Base-by-base conservation (phyloP, 768 basidiomycete genomes). In the Crassisporium funariophilum region DNA sequence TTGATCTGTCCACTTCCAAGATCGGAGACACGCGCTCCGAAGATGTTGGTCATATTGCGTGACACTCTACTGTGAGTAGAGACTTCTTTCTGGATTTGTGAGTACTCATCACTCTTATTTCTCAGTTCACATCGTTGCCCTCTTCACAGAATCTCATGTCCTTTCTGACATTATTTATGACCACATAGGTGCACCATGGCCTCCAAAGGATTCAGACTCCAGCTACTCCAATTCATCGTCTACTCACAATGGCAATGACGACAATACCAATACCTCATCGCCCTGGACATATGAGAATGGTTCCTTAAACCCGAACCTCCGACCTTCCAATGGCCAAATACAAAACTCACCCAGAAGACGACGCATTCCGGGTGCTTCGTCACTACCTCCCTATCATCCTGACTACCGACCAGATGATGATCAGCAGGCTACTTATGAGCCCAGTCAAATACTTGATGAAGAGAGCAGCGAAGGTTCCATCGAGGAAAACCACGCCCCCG, bases 211-310 rank as follows among this genome's bases (percentile, higher is more conserved):
- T 62, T 84, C 84, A 38, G 56, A 62, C n/a, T 52, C 56, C 24
- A 70, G 70, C 49, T 53, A 62, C n/a, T 52, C 56, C 24, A 70
- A 70, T 49, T 53, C 58, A 38, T 60, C 65, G 5, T 50, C 57
- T 16, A 43, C 50, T 16, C 64, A 70, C 22, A 62, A 69, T 16
- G 60, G 63, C 17, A 67, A 72, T 47, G 76, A 82, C n/a, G n/a
- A n/a, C n/a, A n/a, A n/a, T 53, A 64, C 62, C 24, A 76, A 84
- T 24, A 78, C 82, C 1, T 63, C 74, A 17, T 83, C 81, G 4
- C 91, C 94, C 4, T 97, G 93, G 86, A 91, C 91, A 11, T 95
- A 90, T 59, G 83, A 86, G 53, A 86, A 88, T 41, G 86, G 74
- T 15, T 69, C 74, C 11, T 58, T 94, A 11, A 97, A 97, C 60